Base-by-base conservation (phyloP, 331 rosid species). In the Stylosanthes scabra region DNA sequence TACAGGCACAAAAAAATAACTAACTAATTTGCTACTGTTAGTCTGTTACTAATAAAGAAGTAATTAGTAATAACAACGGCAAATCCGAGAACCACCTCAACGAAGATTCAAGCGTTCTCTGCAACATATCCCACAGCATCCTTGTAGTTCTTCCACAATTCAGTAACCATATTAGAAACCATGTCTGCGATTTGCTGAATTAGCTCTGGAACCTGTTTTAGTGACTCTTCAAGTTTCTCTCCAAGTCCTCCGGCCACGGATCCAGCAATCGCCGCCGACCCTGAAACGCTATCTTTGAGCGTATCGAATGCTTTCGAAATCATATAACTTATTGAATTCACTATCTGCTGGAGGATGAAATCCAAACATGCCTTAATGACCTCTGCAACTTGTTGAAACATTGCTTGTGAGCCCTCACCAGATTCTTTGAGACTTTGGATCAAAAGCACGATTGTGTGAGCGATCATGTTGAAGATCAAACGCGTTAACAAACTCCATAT, bases 101-200 rank as follows among this genome's bases (percentile, higher is more conserved):
- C 6, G 5, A 34, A 34, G 39, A 34, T 34, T 83, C 79, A 82
- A 42, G 83, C 68, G 57, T 83, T 76, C 59, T 78, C 80, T 0
- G 49, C 51, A 5, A 86, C 80, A 82, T 83, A 83, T 39, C 76
- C 89, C 9, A 85, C 45, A 78, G 97, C 90, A 8, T 78, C 84
- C 74, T 58, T 82, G 44, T 6, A 85, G 42, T 74, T 85, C 8
- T 82, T 74, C 89, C 88, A 88, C 74, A 72, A 54, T 6, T 85
- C 84, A 2, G 46, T 5, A 0, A 78, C 88, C 74, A 88, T 76
- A 0, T 76, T 61, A 41, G 81, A 67, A 4, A 55, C 6, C 89
- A 85, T 73, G 5, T 74, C 81, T 0, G 74, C 39, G 13, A 88
- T 25, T 55, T 74, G 84, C 45, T 76, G 62, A 4, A 76, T 5